phyloP scores from a whole-genome alignment of 2,329 filamentous ascomycete species.

The Calonectria leucothoes region DNA sequence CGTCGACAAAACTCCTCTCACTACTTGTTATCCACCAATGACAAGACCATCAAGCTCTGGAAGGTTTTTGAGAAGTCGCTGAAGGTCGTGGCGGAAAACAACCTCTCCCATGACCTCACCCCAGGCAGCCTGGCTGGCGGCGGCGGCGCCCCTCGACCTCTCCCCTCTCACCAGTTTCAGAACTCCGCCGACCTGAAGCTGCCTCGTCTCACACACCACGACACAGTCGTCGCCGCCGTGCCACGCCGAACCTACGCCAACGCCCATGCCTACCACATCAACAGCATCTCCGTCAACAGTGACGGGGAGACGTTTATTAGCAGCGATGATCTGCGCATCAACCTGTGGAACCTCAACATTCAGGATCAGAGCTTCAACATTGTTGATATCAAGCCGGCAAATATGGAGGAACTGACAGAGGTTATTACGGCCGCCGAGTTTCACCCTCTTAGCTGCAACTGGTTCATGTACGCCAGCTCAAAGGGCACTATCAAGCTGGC shows the following conservation, averaged over 20 bases:
- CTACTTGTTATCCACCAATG: constrained; percentile 97
- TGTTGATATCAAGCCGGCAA: constrained; percentile 98
- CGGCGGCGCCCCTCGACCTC: constrained; percentile 80
- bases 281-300: constrained; percentile 99
- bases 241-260: constrained; percentile 97
- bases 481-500: constrained; percentile 99
- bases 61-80: constrained; percentile 99
- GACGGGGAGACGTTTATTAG: constrained; percentile 99
- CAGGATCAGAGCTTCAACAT: constrained; percentile 99
- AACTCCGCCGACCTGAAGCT: constrained; percentile 88
- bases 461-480: constrained; percentile 99
- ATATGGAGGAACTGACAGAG: constrained; percentile 99
- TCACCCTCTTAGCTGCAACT: constrained; percentile 96
- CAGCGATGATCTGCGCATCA: constrained; percentile 97
- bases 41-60: constrained; percentile 99
- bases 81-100: constrained; percentile 99
- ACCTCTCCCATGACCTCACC: constrained; percentile 93
- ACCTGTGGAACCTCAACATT: constrained; percentile 99
- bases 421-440: constrained; percentile 99
- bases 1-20: constrained; percentile 97
- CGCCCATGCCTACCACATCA: constrained; percentile 99
- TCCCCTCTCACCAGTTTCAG: constrained; percentile 79
- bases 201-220: constrained; percentile 95
- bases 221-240: constrained; percentile 96
- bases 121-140: constrained; percentile 78